Conservation (phyloP, 257 asterid species). For the Prunella vulgaris region DNA sequence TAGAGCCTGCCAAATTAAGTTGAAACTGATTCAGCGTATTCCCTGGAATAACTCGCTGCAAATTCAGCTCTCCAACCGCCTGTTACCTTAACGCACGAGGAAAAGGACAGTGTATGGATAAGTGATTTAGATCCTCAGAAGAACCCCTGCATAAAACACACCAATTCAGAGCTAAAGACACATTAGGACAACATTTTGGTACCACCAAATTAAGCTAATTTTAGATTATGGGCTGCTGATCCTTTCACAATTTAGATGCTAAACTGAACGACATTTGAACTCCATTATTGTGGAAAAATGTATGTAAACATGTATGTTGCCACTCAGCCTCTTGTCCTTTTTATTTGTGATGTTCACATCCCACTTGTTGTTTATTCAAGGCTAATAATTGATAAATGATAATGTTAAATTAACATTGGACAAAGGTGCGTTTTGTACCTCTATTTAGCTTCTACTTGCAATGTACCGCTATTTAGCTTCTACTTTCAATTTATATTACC, state of each 20-base stretch:
- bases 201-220: no score
- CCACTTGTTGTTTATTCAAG: not conserved
- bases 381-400: not conserved
- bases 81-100: no score
- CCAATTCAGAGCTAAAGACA: no score
- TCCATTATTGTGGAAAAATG: not conserved
- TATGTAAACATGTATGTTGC: not conserved
- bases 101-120: no score
- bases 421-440: not conserved
- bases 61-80: no score
- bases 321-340: no score
- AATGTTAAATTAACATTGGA: not conserved
- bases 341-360: not conserved
- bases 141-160: no score
- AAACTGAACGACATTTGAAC: not conserved
- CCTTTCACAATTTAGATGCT: not conserved
- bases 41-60: no score
- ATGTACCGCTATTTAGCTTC: not conserved
- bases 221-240: not conserved
- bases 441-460: not conserved
- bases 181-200: no score
- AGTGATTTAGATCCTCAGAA: no score
- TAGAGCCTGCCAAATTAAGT: no score
- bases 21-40: no score
- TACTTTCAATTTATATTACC: not conserved